Base-by-base conservation (phyloP, 371 early-diverging fungal species). In the Umbelopsis sp. region DNA sequence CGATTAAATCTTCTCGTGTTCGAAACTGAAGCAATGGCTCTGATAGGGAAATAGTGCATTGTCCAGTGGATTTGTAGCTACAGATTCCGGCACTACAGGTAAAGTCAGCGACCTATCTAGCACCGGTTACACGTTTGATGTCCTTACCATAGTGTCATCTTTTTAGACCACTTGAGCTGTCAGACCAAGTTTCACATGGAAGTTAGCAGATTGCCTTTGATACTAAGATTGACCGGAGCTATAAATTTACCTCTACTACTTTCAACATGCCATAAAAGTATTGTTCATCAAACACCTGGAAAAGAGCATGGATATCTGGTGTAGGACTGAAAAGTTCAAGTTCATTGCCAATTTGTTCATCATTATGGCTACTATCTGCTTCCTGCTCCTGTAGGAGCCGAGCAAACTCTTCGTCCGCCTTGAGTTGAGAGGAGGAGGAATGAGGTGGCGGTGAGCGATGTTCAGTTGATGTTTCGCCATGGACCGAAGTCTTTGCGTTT, bases 11-110 rank as follows among this genome's bases (percentile, higher is more conserved):
- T 8, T 69, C 69, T 32, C 81, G 77, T 6, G 92, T 72, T 41
- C 91, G 80, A 76, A 86, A 88, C 70, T 90, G 89, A 44, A 92
- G 83, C 0, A 92, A 65, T 29, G 92, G 90, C 63, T 89, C 88
- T 16, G 85, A 85, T 16, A 92, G 69, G 18, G 85, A 74, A 14
- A 92, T 82, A 4, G 77, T 79, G 72, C 86, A 85, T 32, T 79
- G 80, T 0, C 82, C 80, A 0, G 16, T 38, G 8, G 69, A 65
- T 48, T 77, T 75, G 65, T 82, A 84, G 1, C 72, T 51, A 63
- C 84, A 88, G 0, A 82, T 70, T 7, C 85, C 86, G 0, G 84
- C 87, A 68, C 87, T 81, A 65, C 24, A 11, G n/a, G 46, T 50
- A 62, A 29, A 29, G 22, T 14, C 44, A 24, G 11, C 10, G 22